These are phyloP conservation scores for Agaricus bisporus DNA, from an alignment of 768 basidiomycete species.

Conservation along the genomic window DNA sequence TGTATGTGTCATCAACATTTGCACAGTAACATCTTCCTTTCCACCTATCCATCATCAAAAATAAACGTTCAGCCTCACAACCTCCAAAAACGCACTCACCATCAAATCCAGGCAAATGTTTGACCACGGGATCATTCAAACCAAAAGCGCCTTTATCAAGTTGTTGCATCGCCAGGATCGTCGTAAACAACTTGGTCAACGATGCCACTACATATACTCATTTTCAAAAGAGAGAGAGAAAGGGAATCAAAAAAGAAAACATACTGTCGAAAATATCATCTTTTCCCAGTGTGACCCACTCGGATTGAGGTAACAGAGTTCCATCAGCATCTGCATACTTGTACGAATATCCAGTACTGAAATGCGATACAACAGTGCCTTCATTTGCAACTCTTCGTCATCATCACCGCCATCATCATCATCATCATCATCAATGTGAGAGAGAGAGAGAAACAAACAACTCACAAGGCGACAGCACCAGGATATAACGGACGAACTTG, in stretches of 20 bases:
- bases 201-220: constrained; percentile 19
- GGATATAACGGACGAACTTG: constrained; percentile 20
- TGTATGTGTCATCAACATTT: constrained; percentile 23
- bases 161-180: constrained; percentile 21
- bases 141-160: constrained; percentile 17
- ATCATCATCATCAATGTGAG: no score
- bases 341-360: constrained; percentile 18
- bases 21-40: constrained; percentile 21
- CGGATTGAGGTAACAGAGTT: constrained; percentile 12
- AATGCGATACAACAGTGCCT: constrained; percentile 20
- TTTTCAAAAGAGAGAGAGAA: not conserved
- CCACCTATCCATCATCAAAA: constrained; percentile 13
- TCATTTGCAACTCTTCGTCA: constrained; percentile 16
- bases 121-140: constrained; percentile 17
- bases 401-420: not conserved
- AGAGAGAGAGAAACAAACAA: not conserved
- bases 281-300: constrained; percentile 15
- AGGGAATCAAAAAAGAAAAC: not conserved
- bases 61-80: not conserved
- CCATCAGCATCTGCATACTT: constrained; percentile 21
- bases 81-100: constrained; percentile 9
- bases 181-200: constrained; percentile 24
- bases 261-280: constrained; percentile 22
- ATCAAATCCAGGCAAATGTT: constrained; percentile 20
- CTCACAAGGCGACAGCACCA: constrained; percentile 21